These are phyloP conservation scores for Macrolepiota fuliginosa DNA, from an alignment of 768 basidiomycete genomes.

Conservation along the genomic window DNA sequence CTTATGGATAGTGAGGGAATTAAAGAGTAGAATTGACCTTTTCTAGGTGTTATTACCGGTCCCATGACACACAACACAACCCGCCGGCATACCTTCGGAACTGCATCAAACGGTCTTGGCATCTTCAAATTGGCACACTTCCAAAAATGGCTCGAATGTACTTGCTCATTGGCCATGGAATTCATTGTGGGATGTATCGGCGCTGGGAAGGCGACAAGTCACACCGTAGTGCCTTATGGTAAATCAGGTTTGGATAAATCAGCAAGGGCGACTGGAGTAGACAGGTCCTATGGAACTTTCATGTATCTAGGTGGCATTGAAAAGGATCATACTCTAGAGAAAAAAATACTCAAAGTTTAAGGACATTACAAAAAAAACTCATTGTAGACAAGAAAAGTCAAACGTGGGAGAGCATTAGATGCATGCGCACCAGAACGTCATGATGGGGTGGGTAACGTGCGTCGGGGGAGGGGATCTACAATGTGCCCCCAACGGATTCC, in stretches of 20 bases:
- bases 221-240: no score
- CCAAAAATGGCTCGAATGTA: no score
- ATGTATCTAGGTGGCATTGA: neutral
- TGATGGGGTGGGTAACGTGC: neutral
- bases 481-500: constrained; percentile 23
- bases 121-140: no score
- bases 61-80: neutral
- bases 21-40: neutral
- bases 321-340: neutral
- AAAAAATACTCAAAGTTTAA: neutral
- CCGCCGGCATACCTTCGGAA: neutral
- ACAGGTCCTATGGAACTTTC: neutral
- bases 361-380: neutral
- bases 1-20: neutral
- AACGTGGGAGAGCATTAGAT: neutral
- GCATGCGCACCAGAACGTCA: neutral
- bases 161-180: no score
- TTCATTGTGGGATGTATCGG: no score
- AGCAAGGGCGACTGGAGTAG: neutral
- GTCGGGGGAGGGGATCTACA: constrained; percentile 6
- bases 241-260: neutral
- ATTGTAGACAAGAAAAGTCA: neutral
- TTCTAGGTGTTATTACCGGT: neutral
- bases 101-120: no score
- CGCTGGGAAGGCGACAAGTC: no score